phyloP scores from a whole-genome alignment of 73 alveolate species.

The Breviolum minutum region DNA sequence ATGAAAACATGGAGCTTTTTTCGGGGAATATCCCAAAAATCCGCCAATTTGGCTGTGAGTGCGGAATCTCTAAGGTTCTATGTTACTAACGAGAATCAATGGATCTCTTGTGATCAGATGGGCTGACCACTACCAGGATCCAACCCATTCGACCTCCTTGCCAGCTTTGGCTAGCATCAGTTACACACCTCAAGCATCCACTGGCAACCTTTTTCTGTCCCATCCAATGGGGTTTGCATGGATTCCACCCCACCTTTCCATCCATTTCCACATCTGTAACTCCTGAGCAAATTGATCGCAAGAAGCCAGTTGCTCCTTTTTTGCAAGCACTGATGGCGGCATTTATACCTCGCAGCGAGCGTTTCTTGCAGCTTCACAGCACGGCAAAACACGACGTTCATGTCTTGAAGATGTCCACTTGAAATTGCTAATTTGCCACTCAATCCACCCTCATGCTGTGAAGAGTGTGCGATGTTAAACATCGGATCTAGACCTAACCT shows the following conservation, averaged over 20 bases:
- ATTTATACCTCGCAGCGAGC: conserved; percentile 27
- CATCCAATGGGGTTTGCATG: not conserved
- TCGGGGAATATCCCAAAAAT: not conserved
- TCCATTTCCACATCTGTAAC: not conserved
- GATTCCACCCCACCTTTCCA: not conserved
- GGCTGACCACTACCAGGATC: not conserved
- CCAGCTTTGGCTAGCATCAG: not conserved
- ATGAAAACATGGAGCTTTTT: not conserved
- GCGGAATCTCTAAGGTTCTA: too few species aligned
- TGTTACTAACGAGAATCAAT: too few species aligned
- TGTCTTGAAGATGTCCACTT: not conserved
- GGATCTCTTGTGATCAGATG: not conserved
- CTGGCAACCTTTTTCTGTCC: not conserved
- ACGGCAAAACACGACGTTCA: not conserved
- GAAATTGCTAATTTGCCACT: not conserved
- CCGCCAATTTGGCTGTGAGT: not conserved
- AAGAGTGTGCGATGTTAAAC: too few species aligned
- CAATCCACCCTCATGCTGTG: too few species aligned
- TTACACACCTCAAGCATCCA: not conserved
- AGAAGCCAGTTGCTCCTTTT: conserved; percentile 80
- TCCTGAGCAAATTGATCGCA: conserved; percentile 48
- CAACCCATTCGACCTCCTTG: not conserved
- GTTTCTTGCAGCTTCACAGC: not conserved
- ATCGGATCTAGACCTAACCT: too few species aligned
- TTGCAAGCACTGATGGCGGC: conserved; percentile 88